Evolutionary conservation across 805 yeast species (phyloP), one percentile per base, ranked within the genome.

Genomic region (Pichia scutulata): DNA sequence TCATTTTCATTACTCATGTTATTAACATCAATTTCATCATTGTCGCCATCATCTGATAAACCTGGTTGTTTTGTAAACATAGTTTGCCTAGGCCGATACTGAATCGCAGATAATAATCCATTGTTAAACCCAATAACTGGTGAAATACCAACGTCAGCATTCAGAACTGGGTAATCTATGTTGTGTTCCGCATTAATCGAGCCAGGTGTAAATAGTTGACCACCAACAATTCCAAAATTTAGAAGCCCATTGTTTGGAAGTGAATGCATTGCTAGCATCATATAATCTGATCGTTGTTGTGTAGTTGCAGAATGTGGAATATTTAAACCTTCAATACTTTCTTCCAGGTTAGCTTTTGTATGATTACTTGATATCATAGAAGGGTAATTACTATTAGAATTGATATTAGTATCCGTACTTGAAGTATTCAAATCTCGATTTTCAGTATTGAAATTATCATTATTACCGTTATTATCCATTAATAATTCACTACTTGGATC

Each of bases 111-210:
- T 16, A 50, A n/a, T 33, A 54, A 5, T 12, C 57, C 57, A 39
- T 47, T 50, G 23, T 52, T 51, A 19, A 52, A 55, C 3, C 57
- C 55, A n/a, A 55, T 52, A 19, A 52, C 51, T 7, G 57, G 57
- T 7, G 55, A 55, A 6, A 50, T 46, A 6, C 45, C 50, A 33
- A 41, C 28, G 8, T 44, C 48, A 3, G 47, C 43, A 13, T 46
- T 44, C 13, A 36, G 13, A 4, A 41, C 46, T 19, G 45, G 8
- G 16, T 41, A 47, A 7, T 47, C 50, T 42, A 41, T 41, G 22
- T 39, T 52, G 16, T 39, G 45, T 16, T 47, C 52, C 14, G 47
- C 36, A n/a, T 43, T 43, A 21, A 44, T 3, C 19, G 36, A 39
- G 2, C 52, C 49, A 3, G 55, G 55, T 1, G 55, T 52, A 16